Base-by-base conservation (phyloP, 2,329 filamentous ascomycete genomes). In the Amphichorda felina region DNA sequence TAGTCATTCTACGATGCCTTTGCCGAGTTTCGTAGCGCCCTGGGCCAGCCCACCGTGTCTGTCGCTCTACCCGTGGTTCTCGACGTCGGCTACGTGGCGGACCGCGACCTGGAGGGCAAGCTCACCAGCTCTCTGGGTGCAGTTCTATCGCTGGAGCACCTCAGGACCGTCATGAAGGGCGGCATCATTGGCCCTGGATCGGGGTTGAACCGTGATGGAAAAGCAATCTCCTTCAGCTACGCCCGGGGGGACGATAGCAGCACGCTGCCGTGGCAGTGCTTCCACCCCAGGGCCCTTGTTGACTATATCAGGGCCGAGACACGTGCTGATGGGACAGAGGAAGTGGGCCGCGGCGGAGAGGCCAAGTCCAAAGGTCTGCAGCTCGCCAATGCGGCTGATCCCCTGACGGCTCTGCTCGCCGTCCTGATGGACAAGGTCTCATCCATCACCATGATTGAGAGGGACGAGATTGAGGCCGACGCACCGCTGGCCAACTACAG, bases 61-160 rank as follows among this genome's bases (percentile, higher is more conserved):
- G 54, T 79, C 2, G 63, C 76, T 43, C 53, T 78, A 11, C 70
- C 70, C 0, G 60, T 61, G 2, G 60, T 78, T 8, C 57, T 56
- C 0, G 66, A 64, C 39, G 59, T 64, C 1, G 68, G 68, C 3
- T 70, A 70, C 45, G 50, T 72, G 2, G 64, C 66, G 38, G 64
- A 66, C 38, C 52, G 55, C 0, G 64, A 66, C 38, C 52, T 55
- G 0, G 57, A 56, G 4, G 55, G 55, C 2, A 64, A 68, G 30
- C 32, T 40, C 18, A 40, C 21, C 16, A 64, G 64, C 43, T 70
- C 68, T 22, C 53, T 69, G 1, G 48, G 47, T 60, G 59, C 7
- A 64, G 67, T 32, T 60, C 70, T 16, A 63, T 76, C 43, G 63
- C 59, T 43, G 63, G 67, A 43, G 60, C 61, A 76, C 48, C 67